These are phyloP conservation scores for Penicillium silybi DNA, from an alignment of 495 filamentous ascomycete genomes.

Conservation along the genomic window DNA sequence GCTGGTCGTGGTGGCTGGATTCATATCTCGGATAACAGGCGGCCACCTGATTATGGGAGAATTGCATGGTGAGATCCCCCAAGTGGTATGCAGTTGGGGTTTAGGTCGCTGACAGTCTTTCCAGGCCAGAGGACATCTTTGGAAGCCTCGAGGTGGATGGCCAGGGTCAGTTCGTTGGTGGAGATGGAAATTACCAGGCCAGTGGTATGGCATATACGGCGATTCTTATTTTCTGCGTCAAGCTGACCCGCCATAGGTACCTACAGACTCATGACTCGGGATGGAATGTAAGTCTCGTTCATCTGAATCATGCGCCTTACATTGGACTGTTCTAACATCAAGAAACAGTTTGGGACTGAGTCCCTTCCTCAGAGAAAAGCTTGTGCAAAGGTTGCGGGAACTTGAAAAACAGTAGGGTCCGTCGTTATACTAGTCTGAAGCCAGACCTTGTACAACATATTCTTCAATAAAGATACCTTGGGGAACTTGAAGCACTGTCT, in stretches of 20 bases:
- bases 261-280: constrained; percentile 54
- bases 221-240: background rate
- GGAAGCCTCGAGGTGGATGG: constrained; percentile 86
- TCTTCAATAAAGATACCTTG: background rate
- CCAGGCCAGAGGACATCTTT: constrained; percentile 81
- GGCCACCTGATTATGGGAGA: constrained; percentile 84
- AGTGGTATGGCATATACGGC: constrained; percentile 41
- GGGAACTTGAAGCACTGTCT: too few species aligned
- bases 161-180: constrained; percentile 64
- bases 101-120: constrained; percentile 10
- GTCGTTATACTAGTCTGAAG: background rate
- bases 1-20: constrained; percentile 82
- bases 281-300: constrained; percentile 52
- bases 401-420: constrained; percentile 19
- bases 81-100: background rate
- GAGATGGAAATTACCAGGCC: constrained; percentile 53
- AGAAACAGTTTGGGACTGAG: constrained; percentile 49
- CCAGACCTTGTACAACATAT: constrained; percentile 23
- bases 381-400: constrained; percentile 47
- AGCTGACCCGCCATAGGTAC: constrained; percentile 31
- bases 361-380: constrained; percentile 52
- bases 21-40: constrained; percentile 78
- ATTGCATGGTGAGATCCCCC: constrained; percentile 62
- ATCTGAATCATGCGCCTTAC: background rate
- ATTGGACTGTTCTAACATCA: constrained; percentile 13